Conservation (phyloP, 768 basidiomycete species). For the Clavulina sp. region DNA sequence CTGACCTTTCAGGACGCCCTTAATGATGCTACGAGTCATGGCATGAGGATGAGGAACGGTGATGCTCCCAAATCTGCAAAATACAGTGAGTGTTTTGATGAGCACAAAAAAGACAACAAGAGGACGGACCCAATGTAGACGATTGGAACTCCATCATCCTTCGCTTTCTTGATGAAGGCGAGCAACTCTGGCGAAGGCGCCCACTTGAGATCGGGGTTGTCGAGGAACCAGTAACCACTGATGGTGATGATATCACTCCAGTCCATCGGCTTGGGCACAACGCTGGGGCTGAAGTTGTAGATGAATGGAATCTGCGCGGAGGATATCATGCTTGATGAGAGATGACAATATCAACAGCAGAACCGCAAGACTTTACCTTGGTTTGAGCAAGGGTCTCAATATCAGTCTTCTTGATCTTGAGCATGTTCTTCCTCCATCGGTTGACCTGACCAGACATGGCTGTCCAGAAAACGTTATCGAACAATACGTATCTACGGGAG, state of each 20-base stretch:
- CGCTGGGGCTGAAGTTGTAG: conserved; percentile 50
- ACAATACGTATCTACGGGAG: conserved; percentile 23
- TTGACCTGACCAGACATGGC: conserved; percentile 52
- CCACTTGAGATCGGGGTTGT: conserved; percentile 45
- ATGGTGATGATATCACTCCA: conserved; percentile 42
- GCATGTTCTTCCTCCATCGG: conserved; percentile 37
- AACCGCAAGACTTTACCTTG: conserved; percentile 19
- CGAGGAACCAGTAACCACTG: conserved; percentile 52
- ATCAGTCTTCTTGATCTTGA: conserved; percentile 34
- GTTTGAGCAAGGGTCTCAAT: conserved; percentile 41
- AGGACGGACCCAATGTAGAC: conserved; percentile 38
- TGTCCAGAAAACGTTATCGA: conserved; percentile 46
- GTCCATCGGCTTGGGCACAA: conserved; percentile 54
- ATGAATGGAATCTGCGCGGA: conserved; percentile 30
- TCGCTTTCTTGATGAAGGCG: conserved; percentile 39
- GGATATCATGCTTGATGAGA: conserved; percentile 6
- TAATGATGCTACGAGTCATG: conserved; percentile 37
- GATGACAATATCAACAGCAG: no score
- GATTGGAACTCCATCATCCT: conserved; percentile 35
- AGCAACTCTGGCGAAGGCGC: conserved; percentile 31
- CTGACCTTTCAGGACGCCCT: conserved; percentile 42
- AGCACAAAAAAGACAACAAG: not conserved
- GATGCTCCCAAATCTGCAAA: conserved; percentile 36
- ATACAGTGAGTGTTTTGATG: no score
- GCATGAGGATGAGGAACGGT: conserved; percentile 41